phyloP scores from a whole-genome alignment of 2,329 filamentous ascomycete species.

The Cladophialophora immunda region DNA sequence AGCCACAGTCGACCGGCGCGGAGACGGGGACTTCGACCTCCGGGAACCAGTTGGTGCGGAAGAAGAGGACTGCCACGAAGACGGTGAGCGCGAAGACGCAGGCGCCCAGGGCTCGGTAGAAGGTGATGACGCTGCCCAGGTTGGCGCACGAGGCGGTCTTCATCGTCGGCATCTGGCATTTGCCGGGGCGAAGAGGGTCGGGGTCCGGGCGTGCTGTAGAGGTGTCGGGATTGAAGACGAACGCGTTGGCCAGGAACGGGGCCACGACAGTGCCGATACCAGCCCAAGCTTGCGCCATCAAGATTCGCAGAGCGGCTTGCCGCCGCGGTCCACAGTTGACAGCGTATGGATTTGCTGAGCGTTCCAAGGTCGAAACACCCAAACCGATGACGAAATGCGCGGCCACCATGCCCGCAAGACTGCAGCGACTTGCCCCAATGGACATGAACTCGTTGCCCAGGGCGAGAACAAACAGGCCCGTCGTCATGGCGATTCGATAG shows the following conservation, averaged over 20 bases:
- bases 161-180: slow-evolving; percentile 46
- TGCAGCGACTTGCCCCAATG: slow-evolving; percentile 34
- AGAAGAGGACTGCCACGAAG: slow-evolving; percentile 53
- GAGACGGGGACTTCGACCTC: slow-evolving; percentile 73
- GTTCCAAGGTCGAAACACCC: slow-evolving; percentile 77
- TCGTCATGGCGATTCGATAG: slow-evolving; percentile 76
- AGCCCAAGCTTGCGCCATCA: slow-evolving; percentile 79
- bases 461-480: slow-evolving; percentile 73
- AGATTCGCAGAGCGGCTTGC: slow-evolving; percentile 79
- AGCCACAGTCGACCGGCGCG: slow-evolving; percentile 61
- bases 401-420: slow-evolving; percentile 35
- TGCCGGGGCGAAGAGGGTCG: slow-evolving; percentile 32
- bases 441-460: slow-evolving; percentile 73
- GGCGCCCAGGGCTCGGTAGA: slow-evolving; percentile 77
- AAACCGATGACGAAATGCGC: slow-evolving; percentile 76
- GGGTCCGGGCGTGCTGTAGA: slow-evolving; percentile 20
- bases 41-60: slow-evolving; percentile 73
- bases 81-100: slow-evolving; percentile 73
- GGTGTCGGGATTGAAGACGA: slow-evolving; percentile 65
- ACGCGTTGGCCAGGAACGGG: slow-evolving; percentile 70
- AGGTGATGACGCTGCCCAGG: slow-evolving; percentile 76
- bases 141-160: slow-evolving; percentile 51
- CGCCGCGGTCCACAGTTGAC: slow-evolving; percentile 78
- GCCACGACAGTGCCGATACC: slow-evolving; percentile 78
- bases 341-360: slow-evolving; percentile 78